phyloP scores from a whole-genome alignment of 2,329 filamentous ascomycete species.

The Alternaria brassicae region DNA sequence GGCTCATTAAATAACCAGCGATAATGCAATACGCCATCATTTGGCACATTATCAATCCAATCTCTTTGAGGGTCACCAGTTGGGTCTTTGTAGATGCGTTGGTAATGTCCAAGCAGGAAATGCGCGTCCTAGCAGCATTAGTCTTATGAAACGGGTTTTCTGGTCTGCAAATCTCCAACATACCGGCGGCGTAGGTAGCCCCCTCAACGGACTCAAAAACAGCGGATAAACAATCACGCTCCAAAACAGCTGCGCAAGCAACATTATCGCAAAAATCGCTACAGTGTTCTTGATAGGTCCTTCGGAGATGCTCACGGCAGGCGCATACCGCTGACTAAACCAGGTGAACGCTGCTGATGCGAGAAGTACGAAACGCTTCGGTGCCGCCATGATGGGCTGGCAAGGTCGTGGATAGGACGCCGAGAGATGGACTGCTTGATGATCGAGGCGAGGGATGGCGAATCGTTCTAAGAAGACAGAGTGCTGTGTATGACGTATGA shows the following conservation, averaged over 20 bases:
- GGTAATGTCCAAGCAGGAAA: constrained; percentile 54
- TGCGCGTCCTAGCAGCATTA: constrained; percentile 30
- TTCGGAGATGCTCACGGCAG: constrained; percentile 38
- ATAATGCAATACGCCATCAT: constrained; percentile 64
- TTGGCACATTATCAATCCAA: constrained; percentile 62
- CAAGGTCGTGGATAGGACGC: not conserved
- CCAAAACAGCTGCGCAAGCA: constrained; percentile 50
- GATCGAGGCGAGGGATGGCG: not conserved
- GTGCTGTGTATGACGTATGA: not conserved
- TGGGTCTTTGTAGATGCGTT: constrained; percentile 51
- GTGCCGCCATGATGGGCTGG: constrained; percentile 32
- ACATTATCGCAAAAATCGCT: constrained; percentile 51
- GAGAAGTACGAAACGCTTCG: constrained; percentile 38
- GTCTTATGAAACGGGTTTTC: not conserved
- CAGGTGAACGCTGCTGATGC: constrained; percentile 35
- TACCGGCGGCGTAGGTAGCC: constrained; percentile 63
- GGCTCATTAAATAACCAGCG: constrained; percentile 57
- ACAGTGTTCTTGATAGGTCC: constrained; percentile 51
- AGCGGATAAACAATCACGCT: constrained; percentile 63
- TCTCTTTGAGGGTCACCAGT: constrained; percentile 55
- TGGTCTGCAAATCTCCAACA: constrained; percentile 26
- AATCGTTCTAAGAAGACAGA: not conserved
- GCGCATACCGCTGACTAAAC: constrained; percentile 43
- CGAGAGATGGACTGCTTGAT: not conserved
- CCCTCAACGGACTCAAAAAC: constrained; percentile 64